A percentile compares a stretch with the other conserved stretches of the same genome.
These are phyloP conservation scores for Monoraphidium neglectum DNA, from an alignment of 139 green algal genomes.

Conservation along the genomic window DNA sequence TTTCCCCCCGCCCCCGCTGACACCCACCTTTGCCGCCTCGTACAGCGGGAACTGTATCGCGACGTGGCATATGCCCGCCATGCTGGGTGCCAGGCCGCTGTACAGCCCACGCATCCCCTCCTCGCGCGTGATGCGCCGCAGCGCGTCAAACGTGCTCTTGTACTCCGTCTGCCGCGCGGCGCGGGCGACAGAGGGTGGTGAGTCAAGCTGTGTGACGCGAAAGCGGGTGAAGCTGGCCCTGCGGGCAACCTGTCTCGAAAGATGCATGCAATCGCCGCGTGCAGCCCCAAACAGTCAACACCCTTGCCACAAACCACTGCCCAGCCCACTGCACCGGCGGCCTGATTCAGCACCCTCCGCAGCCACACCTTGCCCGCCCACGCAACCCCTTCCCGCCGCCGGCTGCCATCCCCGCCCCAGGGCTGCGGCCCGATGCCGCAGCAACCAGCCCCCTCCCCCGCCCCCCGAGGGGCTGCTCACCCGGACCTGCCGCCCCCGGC, in stretches of 20 bases:
- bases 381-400: too few species aligned
- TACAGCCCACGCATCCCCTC: slow-evolving; percentile 93
- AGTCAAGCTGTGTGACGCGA: neutral
- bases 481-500: too few species aligned
- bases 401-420: too few species aligned
- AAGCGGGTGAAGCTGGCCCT: too few species aligned
- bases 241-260: too few species aligned
- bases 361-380: neutral
- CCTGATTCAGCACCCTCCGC: too few species aligned
- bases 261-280: too few species aligned
- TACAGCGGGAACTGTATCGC: slow-evolving; percentile 98
- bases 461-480: too few species aligned
- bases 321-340: too few species aligned
- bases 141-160: slow-evolving; percentile 73
- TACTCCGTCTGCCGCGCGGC: slow-evolving; percentile 42
- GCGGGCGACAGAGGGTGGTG: neutral
- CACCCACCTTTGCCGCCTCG: slow-evolving; percentile 81
- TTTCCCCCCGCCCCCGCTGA: too few species aligned
- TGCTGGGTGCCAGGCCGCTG: slow-evolving; percentile 85
- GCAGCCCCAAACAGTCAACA: too few species aligned
- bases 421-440: neutral
- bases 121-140: slow-evolving; percentile 81
- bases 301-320: too few species aligned
- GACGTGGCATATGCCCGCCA: slow-evolving; percentile 92
- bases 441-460: neutral